Conservation (phyloP, 2,329 filamentous ascomycete species). For the Camptophora hylomeconis region DNA sequence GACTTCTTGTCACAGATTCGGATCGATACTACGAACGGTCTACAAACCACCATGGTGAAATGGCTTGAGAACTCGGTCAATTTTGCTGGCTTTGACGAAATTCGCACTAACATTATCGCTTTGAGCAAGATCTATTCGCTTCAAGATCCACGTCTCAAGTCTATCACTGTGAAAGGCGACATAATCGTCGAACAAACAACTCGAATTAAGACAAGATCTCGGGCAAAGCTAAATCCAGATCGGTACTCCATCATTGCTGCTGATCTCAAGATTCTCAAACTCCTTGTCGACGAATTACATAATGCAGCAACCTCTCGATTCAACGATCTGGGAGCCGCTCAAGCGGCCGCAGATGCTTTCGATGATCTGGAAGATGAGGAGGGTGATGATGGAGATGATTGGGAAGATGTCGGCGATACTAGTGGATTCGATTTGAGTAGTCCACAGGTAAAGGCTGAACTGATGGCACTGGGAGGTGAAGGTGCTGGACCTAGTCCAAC, state of each 20-base stretch:
- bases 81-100: constrained; percentile 97
- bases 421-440: constrained; percentile 56
- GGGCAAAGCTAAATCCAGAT: constrained; percentile 78
- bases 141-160: constrained; percentile 64
- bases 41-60: constrained; percentile 80
- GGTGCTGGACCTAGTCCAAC: constrained; percentile 28
- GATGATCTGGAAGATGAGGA: constrained; percentile 39
- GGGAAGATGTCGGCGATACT: constrained; percentile 56
- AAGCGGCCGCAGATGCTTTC: constrained; percentile 46
- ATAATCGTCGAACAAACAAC: constrained; percentile 68
- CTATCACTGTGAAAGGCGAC: constrained; percentile 82
- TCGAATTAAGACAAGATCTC: constrained; percentile 85
- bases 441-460: constrained; percentile 54
- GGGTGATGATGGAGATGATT: constrained; percentile 65
- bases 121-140: constrained; percentile 83
- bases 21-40: constrained; percentile 61
- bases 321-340: constrained; percentile 40
- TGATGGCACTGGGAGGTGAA: constrained; percentile 51
- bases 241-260: constrained; percentile 79
- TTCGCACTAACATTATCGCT: constrained; percentile 89
- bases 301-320: constrained; percentile 54
- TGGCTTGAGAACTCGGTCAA: constrained; percentile 96
- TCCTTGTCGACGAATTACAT: constrained; percentile 81
- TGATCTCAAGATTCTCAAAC: constrained; percentile 88
- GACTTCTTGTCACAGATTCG: constrained; percentile 79